phyloP scores from a whole-genome alignment of 176 grass and related monocot genomes.

The Urochloa ruziziensis region DNA sequence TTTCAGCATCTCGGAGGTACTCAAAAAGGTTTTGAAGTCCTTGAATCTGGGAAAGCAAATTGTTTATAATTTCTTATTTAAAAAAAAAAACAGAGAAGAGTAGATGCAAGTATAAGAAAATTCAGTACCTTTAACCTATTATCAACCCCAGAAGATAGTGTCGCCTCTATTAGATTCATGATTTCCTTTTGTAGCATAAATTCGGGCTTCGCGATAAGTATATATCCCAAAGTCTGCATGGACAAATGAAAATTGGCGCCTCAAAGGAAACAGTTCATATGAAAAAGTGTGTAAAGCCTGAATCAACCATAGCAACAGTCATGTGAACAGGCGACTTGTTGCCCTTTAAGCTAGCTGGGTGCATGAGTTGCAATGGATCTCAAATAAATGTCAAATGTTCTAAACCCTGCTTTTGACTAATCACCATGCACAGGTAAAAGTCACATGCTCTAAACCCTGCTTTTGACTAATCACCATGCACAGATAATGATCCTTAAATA shows the following conservation, averaged over 20 bases:
- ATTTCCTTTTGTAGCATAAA: conserved; percentile 95
- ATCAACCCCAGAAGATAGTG: conserved; percentile 71
- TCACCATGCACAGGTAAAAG: too few species aligned
- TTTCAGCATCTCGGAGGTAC: conserved; percentile 94
- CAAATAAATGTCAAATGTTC: background rate
- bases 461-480: conserved; percentile 5
- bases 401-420: background rate
- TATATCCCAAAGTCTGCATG: conserved; percentile 89
- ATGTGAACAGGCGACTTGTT: background rate
- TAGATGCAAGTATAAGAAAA: conserved; percentile 30
- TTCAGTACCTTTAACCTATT: conserved; percentile 70
- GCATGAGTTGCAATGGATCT: background rate
- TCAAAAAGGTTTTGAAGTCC: conserved; percentile 92
- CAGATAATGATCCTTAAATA: background rate
- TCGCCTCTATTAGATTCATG: conserved; percentile 69
- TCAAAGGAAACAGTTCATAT: background rate
- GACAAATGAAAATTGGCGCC: conserved; percentile 18
- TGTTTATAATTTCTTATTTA: conserved; percentile 1
- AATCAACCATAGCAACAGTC: conserved; percentile 26
- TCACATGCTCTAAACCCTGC: background rate
- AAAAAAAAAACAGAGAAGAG: background rate
- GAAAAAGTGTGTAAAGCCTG: conserved; percentile 12
- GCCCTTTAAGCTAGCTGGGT: background rate
- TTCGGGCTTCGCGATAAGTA: conserved; percentile 93
- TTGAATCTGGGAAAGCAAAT: conserved; percentile 63